Percentiles rank a stretch among this genome's conserved stretches.
Conservation (phyloP, 345 rosid genomes). For the Hirschfeldia incana region DNA sequence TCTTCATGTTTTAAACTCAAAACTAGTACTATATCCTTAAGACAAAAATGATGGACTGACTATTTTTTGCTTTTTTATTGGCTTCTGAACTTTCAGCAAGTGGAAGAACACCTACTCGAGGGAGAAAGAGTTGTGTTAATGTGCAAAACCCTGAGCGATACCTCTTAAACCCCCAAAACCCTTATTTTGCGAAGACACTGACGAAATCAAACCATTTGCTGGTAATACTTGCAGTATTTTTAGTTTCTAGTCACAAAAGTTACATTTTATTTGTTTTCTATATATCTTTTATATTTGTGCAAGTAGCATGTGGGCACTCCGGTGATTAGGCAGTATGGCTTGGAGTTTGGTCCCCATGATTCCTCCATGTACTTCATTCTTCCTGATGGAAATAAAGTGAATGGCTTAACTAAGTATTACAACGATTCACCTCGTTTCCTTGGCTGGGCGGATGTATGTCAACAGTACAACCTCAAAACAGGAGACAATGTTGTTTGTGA, state of each 20-base stretch:
- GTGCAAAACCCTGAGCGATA: constrained; percentile 23
- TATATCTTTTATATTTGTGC: constrained; percentile 1
- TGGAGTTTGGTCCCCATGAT: constrained; percentile 17
- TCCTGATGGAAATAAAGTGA: neutral
- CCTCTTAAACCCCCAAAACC: constrained; percentile 18
- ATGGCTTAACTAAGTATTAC: neutral
- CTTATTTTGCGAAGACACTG: constrained; percentile 1
- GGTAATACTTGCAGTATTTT: constrained; percentile 12
- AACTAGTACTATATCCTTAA: neutral
- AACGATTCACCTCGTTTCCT: neutral
- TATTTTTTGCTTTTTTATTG: neutral
- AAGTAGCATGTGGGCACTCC: neutral
- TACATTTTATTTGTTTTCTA: neutral
- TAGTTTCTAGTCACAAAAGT: neutral
- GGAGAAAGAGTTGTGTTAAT: neutral
- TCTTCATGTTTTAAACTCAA: neutral
- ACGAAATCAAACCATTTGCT: constrained; percentile 1
- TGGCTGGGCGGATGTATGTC: constrained; percentile 16
- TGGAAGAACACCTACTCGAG: neutral
- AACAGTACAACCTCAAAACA: neutral
- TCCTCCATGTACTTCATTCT: neutral
- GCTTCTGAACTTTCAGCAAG: neutral
- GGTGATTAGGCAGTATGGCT: neutral
- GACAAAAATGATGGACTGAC: neutral
- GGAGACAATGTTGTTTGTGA: constrained; percentile 34